Conservation (phyloP, 1,139 yeast species). For the Scheffersomyces titani region DNA sequence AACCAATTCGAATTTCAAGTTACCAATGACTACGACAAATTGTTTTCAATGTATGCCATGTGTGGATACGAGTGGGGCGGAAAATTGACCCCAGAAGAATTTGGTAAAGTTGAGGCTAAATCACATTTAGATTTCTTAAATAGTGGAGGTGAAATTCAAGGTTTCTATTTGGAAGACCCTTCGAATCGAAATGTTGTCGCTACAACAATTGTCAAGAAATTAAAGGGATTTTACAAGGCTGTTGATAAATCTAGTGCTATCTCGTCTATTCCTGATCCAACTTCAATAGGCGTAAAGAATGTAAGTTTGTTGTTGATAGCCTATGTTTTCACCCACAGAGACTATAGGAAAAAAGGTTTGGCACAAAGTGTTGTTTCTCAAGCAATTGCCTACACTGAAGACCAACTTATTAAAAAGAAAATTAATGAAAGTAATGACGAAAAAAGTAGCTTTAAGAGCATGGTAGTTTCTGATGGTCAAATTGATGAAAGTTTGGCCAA, state of each 20-base stretch:
- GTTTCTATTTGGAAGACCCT: conserved; percentile 32
- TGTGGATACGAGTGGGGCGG: conserved; percentile 35
- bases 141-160: conserved; percentile 14
- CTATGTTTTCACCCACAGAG: conserved; percentile 30
- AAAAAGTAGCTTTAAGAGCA: conserved; percentile 31
- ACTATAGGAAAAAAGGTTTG: conserved; percentile 32
- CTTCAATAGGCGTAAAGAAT: conserved; percentile 33
- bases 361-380: conserved; percentile 27
- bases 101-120: conserved; percentile 23
- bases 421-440: conserved; percentile 21
- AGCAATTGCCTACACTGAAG: conserved; percentile 36
- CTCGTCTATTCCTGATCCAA: conserved; percentile 35
- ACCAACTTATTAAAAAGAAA: conserved; percentile 26
- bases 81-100: conserved; percentile 23
- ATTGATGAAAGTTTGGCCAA: conserved; percentile 34
- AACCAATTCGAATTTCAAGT: conserved; percentile 11
- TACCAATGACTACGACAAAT: conserved; percentile 30
- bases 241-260: conserved; percentile 28
- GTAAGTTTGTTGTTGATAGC: conserved; percentile 29
- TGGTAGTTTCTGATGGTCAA: conserved; percentile 31
- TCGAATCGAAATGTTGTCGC: conserved; percentile 28
- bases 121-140: conserved; percentile 14
- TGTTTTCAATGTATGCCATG: conserved; percentile 26
- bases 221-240: conserved; percentile 34
- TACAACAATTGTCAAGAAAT: conserved; percentile 24